phyloP scores from a whole-genome alignment of 371 early-diverging fungal genomes.

The Syncephalastrum monosporum region DNA sequence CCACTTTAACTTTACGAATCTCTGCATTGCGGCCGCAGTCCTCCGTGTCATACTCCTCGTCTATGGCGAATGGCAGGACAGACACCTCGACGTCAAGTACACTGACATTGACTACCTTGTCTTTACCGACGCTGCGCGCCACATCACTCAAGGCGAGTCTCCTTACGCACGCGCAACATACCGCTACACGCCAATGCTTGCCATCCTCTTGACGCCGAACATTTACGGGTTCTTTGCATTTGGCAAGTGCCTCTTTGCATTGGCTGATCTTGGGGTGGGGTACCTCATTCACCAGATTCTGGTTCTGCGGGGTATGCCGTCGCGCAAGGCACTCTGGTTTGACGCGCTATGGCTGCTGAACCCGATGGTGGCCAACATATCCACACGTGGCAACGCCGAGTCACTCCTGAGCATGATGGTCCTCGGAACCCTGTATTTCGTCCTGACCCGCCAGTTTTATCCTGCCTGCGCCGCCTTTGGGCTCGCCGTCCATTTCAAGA shows the following conservation, averaged over 20 bases:
- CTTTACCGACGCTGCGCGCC: slow-evolving; percentile 91
- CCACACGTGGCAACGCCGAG: slow-evolving; percentile 95
- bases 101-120: slow-evolving; percentile 97
- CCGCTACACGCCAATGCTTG: slow-evolving; percentile 94
- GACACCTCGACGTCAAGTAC: slow-evolving; percentile 83
- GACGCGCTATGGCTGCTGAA: slow-evolving; percentile 85
- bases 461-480: slow-evolving; percentile 81
- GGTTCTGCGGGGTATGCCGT: slow-evolving; percentile 54
- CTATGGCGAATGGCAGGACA: slow-evolving; percentile 87
- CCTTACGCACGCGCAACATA: slow-evolving; percentile 94
- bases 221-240: slow-evolving; percentile 68
- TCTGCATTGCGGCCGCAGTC: slow-evolving; percentile 38
- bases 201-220: slow-evolving; percentile 83
- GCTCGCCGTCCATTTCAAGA: slow-evolving; percentile 94
- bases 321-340: slow-evolving; percentile 42
- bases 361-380: slow-evolving; percentile 94
- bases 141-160: slow-evolving; percentile 67
- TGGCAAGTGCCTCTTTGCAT: slow-evolving; percentile 90
- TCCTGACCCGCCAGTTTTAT: slow-evolving; percentile 53
- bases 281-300: slow-evolving; percentile 65
- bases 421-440: slow-evolving; percentile 69
- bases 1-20: slow-evolving; percentile 13
- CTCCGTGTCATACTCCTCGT: slow-evolving; percentile 68
- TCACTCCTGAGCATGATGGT: slow-evolving; percentile 78
- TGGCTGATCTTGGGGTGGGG: slow-evolving; percentile 74